Evolutionary conservation across 2,329 filamentous ascomycete genomes (phyloP).

Genomic region (Ophidiomyces ophidiicola): DNA sequence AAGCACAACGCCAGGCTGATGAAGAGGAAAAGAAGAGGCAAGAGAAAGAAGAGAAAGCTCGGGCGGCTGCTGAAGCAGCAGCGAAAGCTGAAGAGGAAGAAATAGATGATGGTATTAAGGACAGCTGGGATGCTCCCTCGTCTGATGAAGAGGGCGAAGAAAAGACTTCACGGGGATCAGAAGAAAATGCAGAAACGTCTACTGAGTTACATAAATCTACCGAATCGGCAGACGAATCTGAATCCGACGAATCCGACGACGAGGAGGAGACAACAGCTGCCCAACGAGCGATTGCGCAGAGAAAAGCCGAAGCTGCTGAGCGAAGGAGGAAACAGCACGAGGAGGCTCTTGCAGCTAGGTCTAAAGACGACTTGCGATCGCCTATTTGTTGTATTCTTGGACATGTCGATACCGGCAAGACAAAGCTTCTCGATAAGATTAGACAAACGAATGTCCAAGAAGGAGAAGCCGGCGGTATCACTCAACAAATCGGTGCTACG

Average conservation of each 20-base stretch:
- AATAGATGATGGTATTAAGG: slow-evolving; percentile 67
- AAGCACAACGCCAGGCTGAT: slow-evolving; percentile 36
- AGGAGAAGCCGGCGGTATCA: slow-evolving; percentile 98
- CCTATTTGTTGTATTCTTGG: slow-evolving; percentile 99
- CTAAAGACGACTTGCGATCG: slow-evolving; percentile 86
- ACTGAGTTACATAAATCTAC: slow-evolving; percentile 17
- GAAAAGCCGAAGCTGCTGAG: slow-evolving; percentile 80
- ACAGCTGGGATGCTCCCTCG: slow-evolving; percentile 70
- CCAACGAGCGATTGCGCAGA: slow-evolving; percentile 57
- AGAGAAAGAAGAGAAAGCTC: slow-evolving; percentile 63
- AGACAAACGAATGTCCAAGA: slow-evolving; percentile 98
- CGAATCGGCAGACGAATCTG: slow-evolving; percentile 41
- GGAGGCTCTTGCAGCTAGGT: slow-evolving; percentile 78
- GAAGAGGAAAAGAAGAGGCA: slow-evolving; percentile 47
- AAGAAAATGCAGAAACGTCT: slow-evolving; percentile 16
- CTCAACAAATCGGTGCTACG: slow-evolving; percentile 97
- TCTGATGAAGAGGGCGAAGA: slow-evolving; percentile 53
- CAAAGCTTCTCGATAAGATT: slow-evolving; percentile 97
- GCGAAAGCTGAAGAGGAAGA: slow-evolving; percentile 75
- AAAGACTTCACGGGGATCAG: slow-evolving; percentile 33
- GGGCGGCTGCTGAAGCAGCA: slow-evolving; percentile 53
- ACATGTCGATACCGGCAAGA: slow-evolving; percentile 99
- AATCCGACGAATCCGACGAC: slow-evolving; percentile 46
- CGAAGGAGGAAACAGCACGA: slow-evolving; percentile 82
- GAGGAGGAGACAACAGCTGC: slow-evolving; percentile 66